Evolutionary conservation across 768 basidiomycete species (phyloP).

Genomic region (Mycena maculata): DNA sequence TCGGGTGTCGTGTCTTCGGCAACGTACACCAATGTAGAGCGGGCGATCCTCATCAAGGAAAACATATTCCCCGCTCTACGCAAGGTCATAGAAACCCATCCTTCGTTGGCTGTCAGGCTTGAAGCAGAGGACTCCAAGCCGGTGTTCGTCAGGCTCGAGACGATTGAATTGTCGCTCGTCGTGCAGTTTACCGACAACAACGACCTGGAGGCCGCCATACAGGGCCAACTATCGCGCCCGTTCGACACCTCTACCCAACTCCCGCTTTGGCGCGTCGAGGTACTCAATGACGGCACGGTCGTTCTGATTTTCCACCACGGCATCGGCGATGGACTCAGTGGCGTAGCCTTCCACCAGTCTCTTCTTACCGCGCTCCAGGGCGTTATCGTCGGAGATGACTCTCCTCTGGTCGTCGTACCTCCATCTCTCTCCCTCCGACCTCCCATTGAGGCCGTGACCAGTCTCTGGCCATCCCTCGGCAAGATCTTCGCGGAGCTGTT

Average conservation of each 20-base stretch:
- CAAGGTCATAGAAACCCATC: constrained; percentile 44
- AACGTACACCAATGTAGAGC: constrained; percentile 39
- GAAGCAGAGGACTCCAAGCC: constrained; percentile 34
- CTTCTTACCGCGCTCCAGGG: constrained; percentile 46
- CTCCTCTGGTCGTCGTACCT: constrained; percentile 31
- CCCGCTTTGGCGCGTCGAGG: constrained; percentile 53
- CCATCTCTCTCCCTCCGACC: constrained; percentile 35
- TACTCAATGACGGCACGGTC: constrained; percentile 47
- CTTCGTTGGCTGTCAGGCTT: constrained; percentile 45
- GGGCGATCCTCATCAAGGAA: constrained; percentile 33
- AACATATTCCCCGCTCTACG: constrained; percentile 43
- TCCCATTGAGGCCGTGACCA: constrained; percentile 44
- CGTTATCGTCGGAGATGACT: neutral
- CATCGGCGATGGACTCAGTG: constrained; percentile 56
- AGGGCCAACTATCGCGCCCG: constrained; percentile 39
- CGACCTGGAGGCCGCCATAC: constrained; percentile 38
- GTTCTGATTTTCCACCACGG: constrained; percentile 52
- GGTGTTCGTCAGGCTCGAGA: constrained; percentile 43
- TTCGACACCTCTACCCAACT: constrained; percentile 41
- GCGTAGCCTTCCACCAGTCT: constrained; percentile 50
- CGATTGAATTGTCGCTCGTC: constrained; percentile 43
- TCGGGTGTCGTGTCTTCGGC: constrained; percentile 49
- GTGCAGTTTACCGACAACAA: constrained; percentile 43
- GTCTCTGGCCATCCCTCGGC: constrained; percentile 43
- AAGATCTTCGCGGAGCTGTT: constrained; percentile 40